These are phyloP conservation scores for Mucor circinelloides DNA, from an alignment of 371 early-diverging fungal genomes.

Conservation along the genomic window DNA sequence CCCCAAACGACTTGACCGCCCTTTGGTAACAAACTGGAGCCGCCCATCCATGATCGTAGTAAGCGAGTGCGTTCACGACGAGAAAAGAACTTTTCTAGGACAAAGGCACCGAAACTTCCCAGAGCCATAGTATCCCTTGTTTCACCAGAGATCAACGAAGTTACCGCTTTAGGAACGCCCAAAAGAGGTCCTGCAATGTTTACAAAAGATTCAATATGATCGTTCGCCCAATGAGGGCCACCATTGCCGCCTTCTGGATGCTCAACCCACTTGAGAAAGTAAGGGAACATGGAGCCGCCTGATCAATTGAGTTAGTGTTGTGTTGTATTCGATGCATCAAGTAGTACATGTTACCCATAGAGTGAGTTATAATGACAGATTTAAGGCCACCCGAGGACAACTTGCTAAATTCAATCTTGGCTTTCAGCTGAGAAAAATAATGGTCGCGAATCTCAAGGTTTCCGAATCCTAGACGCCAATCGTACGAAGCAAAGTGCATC, in stretches of 20 bases:
- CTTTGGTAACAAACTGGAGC: conserved; percentile 80
- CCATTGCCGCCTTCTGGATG: conserved; percentile 73
- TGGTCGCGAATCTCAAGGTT: conserved; percentile 87
- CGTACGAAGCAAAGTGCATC: conserved; percentile 89
- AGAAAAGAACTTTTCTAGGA: conserved; percentile 88
- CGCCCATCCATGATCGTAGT: conserved; percentile 88
- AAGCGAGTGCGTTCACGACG: conserved; percentile 74
- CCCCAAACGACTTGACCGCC: conserved; percentile 92
- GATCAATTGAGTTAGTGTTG: neutral
- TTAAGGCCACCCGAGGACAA: conserved; percentile 56
- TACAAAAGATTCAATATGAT: conserved; percentile 82
- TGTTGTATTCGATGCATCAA: neutral
- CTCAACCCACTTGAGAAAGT: conserved; percentile 95
- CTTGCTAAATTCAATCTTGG: conserved; percentile 70
- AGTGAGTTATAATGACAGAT: conserved; percentile 70
- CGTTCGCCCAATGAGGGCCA: conserved; percentile 79
- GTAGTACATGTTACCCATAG: conserved; percentile 47
- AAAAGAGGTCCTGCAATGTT: conserved; percentile 90
- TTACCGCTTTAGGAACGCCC: conserved; percentile 87
- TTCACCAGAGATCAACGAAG: conserved; percentile 82
- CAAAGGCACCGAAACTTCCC: conserved; percentile 74
- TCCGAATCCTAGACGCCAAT: conserved; percentile 89
- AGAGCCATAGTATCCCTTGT: conserved; percentile 87
- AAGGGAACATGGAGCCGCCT: conserved; percentile 55
- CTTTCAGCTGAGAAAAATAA: conserved; percentile 83